Conservation (phyloP, 306 rosid genomes). For the Malus domestica region ASM211411v1 NC_041800.1:31241733-31242232, state of each 20-base stretch:
- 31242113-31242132: too few relatives aligned
- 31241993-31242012: not conserved
- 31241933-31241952: not conserved
- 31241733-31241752: slow-evolving; percentile 1
- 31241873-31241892: not conserved
- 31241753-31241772: slow-evolving; percentile 2
- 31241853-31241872: slow-evolving; percentile 49
- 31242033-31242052: not conserved
- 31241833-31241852: slow-evolving; percentile 34
- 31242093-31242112: too few relatives aligned
- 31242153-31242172: too few relatives aligned
- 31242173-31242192: too few relatives aligned
- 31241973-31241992: not conserved
- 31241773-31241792: not conserved
- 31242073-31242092: too few relatives aligned
- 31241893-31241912: not conserved
- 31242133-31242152: too few relatives aligned
- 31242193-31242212: too few relatives aligned
- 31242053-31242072: too few relatives aligned
- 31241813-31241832: slow-evolving; percentile 55
- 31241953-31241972: not conserved
- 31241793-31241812: slow-evolving; percentile 16
- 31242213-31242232: too few relatives aligned
- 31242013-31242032: not conserved
- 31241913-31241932: not conserved